Evolutionary conservation across 768 basidiomycete genomes (phyloP).

Genomic region (Mycena latifolia): DNA sequence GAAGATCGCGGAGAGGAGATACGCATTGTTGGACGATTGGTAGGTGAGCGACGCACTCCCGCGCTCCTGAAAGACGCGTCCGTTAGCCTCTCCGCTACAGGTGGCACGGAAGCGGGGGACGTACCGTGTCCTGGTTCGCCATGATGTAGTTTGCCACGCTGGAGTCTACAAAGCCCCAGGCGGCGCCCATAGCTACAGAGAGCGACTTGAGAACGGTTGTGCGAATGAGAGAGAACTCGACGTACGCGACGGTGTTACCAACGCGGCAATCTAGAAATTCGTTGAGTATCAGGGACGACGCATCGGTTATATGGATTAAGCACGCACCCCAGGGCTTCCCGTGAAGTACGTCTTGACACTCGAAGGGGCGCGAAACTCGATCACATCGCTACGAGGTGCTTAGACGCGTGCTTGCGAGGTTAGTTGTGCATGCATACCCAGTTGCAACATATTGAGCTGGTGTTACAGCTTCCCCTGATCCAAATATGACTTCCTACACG

Average conservation of each 20-base stretch:
- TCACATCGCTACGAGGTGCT: slow-evolving; percentile 30
- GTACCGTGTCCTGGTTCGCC: slow-evolving; percentile 39
- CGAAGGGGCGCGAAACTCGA: slow-evolving; percentile 36
- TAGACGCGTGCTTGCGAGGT: background rate
- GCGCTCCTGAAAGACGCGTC: slow-evolving; percentile 32
- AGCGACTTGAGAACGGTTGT: background rate
- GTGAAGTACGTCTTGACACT: slow-evolving; percentile 32
- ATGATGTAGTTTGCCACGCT: slow-evolving; percentile 34
- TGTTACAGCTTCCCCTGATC: slow-evolving; percentile 31
- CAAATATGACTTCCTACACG: slow-evolving; percentile 36
- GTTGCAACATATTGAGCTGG: slow-evolving; percentile 24
- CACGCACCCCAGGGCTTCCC: slow-evolving; percentile 26
- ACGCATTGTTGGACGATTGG: slow-evolving; percentile 35
- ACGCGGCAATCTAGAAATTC: slow-evolving; percentile 29
- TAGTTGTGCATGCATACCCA: slow-evolving; percentile 20
- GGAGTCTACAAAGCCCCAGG: slow-evolving; percentile 39
- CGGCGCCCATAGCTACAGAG: slow-evolving; percentile 37
- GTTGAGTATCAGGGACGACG: background rate
- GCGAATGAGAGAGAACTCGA: background rate
- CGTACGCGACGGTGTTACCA: slow-evolving; percentile 38
- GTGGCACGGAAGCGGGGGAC: background rate
- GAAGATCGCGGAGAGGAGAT: slow-evolving; percentile 37
- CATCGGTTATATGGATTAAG: background rate
- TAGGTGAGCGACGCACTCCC: slow-evolving; percentile 34
- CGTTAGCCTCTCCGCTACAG: background rate